Conservation (phyloP, 164 flowering plant species). For the Vitis rupestris region DNA sequence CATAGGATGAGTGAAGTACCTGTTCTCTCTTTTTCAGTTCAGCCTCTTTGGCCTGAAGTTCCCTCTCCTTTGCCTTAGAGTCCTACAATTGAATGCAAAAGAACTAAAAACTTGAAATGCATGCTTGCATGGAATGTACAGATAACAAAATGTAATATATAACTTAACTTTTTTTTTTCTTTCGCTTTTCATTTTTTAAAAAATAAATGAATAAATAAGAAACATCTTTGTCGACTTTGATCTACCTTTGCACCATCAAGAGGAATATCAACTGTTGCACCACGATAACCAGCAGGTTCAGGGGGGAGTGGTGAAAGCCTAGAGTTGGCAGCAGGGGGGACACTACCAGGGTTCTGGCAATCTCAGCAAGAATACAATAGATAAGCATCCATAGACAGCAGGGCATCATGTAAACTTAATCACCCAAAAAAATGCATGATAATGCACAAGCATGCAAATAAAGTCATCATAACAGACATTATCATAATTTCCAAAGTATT, state of each 20-base stretch:
- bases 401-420: too few relatives aligned
- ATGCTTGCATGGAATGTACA: not conserved
- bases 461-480: not conserved
- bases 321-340: slow-evolving; percentile 51
- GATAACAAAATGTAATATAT: not conserved
- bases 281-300: slow-evolving; percentile 54
- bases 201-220: too few relatives aligned
- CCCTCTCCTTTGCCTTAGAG: slow-evolving; percentile 49
- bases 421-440: not conserved
- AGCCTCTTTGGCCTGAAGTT: slow-evolving; percentile 66
- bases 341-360: slow-evolving; percentile 51
- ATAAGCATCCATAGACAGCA: too few relatives aligned
- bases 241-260: slow-evolving; percentile 47
- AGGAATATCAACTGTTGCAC: slow-evolving; percentile 51
- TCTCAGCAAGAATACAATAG: slow-evolving; percentile 2
- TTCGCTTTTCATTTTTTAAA: too few relatives aligned
- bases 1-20: slow-evolving; percentile 25
- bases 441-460: not conserved
- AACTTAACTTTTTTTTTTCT: not conserved
- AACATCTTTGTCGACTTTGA: not conserved
- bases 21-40: slow-evolving; percentile 64
- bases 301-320: slow-evolving; percentile 65
- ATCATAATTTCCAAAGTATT: not conserved
- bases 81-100: slow-evolving; percentile 31
- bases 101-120: not conserved